phyloP scores from a whole-genome alignment of 148 eudicot species.

The Oxyria digyna region DNA sequence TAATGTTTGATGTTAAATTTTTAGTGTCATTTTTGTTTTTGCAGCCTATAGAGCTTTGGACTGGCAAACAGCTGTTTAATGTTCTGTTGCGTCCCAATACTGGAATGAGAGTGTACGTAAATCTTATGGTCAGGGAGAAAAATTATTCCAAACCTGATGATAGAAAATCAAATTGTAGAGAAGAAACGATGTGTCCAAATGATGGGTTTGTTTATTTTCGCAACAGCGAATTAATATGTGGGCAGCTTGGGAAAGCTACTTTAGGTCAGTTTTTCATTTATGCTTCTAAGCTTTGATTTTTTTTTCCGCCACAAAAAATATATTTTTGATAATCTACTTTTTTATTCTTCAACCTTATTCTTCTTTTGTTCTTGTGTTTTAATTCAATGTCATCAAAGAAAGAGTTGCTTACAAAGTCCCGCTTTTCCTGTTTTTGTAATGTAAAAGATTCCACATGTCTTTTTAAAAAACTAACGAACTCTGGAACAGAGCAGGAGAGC shows the following conservation, averaged over 20 bases:
- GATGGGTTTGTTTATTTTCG: constrained; percentile 93
- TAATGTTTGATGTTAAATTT: background rate
- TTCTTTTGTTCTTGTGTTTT: too few species aligned
- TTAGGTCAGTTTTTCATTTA: constrained; percentile 47
- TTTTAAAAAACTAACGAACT: background rate
- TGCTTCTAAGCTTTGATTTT: background rate
- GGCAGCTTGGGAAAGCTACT: constrained; percentile 94
- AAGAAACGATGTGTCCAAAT: constrained; percentile 66
- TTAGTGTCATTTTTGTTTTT: constrained; percentile 9
- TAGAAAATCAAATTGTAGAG: constrained; percentile 15
- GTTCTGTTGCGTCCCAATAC: constrained; percentile 82
- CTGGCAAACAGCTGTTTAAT: constrained; percentile 85
- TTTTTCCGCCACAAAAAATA: too few species aligned
- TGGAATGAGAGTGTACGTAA: constrained; percentile 68
- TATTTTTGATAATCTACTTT: too few species aligned
- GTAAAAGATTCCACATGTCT: background rate
- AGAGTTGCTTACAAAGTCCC: too few species aligned
- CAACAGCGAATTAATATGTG: constrained; percentile 82
- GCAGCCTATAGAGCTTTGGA: constrained; percentile 98
- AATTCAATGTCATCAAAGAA: too few species aligned
- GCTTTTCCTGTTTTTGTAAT: too few species aligned
- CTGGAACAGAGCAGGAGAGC: background rate
- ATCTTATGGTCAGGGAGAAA: constrained; percentile 79
- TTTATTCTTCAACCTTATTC: too few species aligned
- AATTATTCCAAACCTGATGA: constrained; percentile 29